These are phyloP conservation scores for Inonotus hispidus DNA, from an alignment of 1,284 basidiomycete species.

Conservation along the genomic window DNA sequence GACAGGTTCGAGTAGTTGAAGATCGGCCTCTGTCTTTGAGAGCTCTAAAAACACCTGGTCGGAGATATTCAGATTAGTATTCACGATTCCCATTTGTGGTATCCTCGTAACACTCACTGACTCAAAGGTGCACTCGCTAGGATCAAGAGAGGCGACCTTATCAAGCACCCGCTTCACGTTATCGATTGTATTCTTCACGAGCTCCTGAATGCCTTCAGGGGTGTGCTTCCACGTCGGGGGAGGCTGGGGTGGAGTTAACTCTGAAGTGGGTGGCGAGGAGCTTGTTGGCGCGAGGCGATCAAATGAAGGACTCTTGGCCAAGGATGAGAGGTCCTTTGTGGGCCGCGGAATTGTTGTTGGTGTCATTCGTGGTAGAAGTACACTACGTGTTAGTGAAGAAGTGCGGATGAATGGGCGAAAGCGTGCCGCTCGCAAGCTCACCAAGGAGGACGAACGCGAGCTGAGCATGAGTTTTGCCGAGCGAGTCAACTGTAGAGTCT, in stretches of 20 bases:
- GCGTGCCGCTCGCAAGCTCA: background rate
- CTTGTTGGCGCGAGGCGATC: background rate
- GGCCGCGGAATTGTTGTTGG: background rate
- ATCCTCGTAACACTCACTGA: constrained; percentile 33
- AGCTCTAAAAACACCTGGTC: constrained; percentile 64
- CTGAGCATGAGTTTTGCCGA: background rate
- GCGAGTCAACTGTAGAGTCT: background rate
- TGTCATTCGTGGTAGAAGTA: background rate
- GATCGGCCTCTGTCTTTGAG: constrained; percentile 50
- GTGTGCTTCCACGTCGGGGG: constrained; percentile 68
- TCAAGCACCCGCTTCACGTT: constrained; percentile 53
- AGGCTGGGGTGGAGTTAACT: constrained; percentile 58
- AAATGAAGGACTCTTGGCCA: background rate
- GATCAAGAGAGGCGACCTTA: constrained; percentile 54
- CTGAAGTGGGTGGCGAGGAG: constrained; percentile 22
- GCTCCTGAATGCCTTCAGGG: constrained; percentile 49
- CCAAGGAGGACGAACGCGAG: background rate
- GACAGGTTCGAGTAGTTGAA: constrained; percentile 54
- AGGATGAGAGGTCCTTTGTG: background rate
- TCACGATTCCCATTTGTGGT: constrained; percentile 19
- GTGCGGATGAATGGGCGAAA: background rate
- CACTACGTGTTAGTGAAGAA: background rate
- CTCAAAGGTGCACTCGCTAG: constrained; percentile 51
- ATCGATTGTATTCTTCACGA: constrained; percentile 58
- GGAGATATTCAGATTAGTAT: background rate